Conservation (phyloP, 805 yeast genomes). For the Kazachstania kunashirensis region DNA sequence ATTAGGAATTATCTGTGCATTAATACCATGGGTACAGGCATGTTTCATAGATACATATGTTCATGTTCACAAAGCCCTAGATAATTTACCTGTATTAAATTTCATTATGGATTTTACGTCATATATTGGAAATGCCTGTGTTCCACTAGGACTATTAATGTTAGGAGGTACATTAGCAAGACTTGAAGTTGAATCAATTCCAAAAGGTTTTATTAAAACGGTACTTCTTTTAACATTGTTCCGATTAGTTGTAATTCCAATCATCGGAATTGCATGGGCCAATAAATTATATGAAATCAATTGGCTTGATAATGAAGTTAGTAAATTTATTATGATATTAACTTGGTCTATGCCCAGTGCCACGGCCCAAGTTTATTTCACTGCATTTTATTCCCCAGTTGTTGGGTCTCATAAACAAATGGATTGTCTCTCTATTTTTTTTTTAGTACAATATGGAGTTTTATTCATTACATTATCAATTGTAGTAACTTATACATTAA, state of each 20-base stretch:
- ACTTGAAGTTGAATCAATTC: slow-evolving; percentile 48
- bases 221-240: slow-evolving; percentile 46
- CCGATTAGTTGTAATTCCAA: slow-evolving; percentile 63
- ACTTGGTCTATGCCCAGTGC: slow-evolving; percentile 81
- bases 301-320: slow-evolving; percentile 51
- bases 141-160: slow-evolving; percentile 74
- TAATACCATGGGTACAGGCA: slow-evolving; percentile 80
- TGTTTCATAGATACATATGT: slow-evolving; percentile 47
- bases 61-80: slow-evolving; percentile 70
- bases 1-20: slow-evolving; percentile 52
- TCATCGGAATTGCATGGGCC: slow-evolving; percentile 62
- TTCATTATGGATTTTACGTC: slow-evolving; percentile 73
- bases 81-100: slow-evolving; percentile 70
- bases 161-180: slow-evolving; percentile 86
- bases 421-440: slow-evolving; percentile 68
- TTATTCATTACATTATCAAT: slow-evolving; percentile 63
- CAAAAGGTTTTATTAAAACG: slow-evolving; percentile 53
- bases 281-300: slow-evolving; percentile 51
- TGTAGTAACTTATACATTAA: slow-evolving; percentile 49
- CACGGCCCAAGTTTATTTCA: slow-evolving; percentile 77
- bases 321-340: slow-evolving; percentile 64
- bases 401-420: slow-evolving; percentile 45
- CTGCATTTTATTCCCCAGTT: slow-evolving; percentile 81
- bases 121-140: slow-evolving; percentile 80
- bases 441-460: slow-evolving; percentile 56